phyloP scores from a whole-genome alignment of 805 yeast species.

The Candida ponderosae region DNA sequence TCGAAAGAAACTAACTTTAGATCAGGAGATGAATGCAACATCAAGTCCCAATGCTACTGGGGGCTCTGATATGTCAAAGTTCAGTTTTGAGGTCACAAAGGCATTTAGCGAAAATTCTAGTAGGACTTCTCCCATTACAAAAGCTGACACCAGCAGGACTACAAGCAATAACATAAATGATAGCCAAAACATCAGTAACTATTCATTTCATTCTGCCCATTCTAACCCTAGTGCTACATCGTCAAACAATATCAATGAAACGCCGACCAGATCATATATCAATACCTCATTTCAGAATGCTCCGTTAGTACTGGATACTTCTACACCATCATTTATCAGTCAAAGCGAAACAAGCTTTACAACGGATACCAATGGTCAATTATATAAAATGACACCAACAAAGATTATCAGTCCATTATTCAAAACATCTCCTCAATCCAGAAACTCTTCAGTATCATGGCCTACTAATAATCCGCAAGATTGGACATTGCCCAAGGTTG shows the following conservation, averaged over 20 bases:
- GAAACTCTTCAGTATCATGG: constrained; percentile 32
- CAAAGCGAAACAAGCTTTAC: constrained; percentile 7
- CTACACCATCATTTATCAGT: constrained; percentile 17
- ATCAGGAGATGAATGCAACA: too few species aligned
- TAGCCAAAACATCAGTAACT: neutral
- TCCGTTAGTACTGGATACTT: neutral
- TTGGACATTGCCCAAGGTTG: constrained; percentile 69
- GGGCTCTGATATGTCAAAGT: constrained; percentile 10
- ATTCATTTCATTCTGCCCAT: constrained; percentile 1
- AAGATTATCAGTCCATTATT: neutral
- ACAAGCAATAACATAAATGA: neutral
- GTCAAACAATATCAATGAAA: constrained; percentile 1
- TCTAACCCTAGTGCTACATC: neutral
- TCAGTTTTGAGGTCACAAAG: constrained; percentile 9
- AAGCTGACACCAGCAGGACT: neutral
- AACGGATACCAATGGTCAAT: constrained; percentile 4
- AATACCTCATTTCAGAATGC: constrained; percentile 12
- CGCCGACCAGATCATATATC: constrained; percentile 3
- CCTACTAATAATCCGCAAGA: constrained; percentile 45
- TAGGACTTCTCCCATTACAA: neutral
- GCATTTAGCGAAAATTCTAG: neutral
- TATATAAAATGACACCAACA: constrained; percentile 2
- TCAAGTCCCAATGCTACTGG: constrained; percentile 1
- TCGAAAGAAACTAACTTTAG: too few species aligned
- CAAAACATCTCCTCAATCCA: constrained; percentile 15